Conservation (phyloP, 2,329 filamentous ascomycete species). For the Penicillium crustosum region DNA sequence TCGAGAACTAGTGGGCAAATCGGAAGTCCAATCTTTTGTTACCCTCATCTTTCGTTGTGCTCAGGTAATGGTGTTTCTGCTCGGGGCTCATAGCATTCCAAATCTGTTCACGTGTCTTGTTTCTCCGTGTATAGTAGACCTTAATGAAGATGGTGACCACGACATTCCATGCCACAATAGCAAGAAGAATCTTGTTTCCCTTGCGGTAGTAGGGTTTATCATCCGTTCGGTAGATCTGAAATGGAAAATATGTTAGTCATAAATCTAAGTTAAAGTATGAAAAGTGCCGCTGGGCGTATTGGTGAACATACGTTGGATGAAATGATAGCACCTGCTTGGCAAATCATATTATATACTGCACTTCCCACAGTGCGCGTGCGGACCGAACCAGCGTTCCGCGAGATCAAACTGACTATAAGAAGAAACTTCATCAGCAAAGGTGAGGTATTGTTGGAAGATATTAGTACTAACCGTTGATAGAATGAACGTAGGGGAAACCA, state of each 20-base stretch:
- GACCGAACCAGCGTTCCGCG: constrained; percentile 32
- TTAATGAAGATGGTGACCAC: constrained; percentile 48
- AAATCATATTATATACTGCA: constrained; percentile 38
- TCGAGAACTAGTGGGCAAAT: constrained; percentile 45
- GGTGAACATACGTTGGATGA: constrained; percentile 27
- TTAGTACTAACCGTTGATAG: constrained; percentile 39
- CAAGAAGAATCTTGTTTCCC: constrained; percentile 56
- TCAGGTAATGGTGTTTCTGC: constrained; percentile 48
- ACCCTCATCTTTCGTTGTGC: constrained; percentile 34
- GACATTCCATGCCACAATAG: constrained; percentile 51
- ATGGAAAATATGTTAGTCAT: background rate
- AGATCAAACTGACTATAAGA: constrained; percentile 18
- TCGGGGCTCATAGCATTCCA: constrained; percentile 51
- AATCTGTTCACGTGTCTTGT: constrained; percentile 49
- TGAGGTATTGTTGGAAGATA: background rate
- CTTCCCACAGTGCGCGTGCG: constrained; percentile 32
- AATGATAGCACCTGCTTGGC: constrained; percentile 33
- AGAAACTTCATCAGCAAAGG: background rate
- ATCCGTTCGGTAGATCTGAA: constrained; percentile 51
- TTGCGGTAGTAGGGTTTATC: constrained; percentile 56
- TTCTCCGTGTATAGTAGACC: constrained; percentile 44
- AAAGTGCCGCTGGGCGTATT: background rate
- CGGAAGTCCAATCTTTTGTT: constrained; percentile 55
- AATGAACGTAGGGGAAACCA: constrained; percentile 56
- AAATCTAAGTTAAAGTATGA: fast-evolving